Base-by-base conservation (phyloP, 1,284 basidiomycete species). In the Apiotrichum brassicae region DNA sequence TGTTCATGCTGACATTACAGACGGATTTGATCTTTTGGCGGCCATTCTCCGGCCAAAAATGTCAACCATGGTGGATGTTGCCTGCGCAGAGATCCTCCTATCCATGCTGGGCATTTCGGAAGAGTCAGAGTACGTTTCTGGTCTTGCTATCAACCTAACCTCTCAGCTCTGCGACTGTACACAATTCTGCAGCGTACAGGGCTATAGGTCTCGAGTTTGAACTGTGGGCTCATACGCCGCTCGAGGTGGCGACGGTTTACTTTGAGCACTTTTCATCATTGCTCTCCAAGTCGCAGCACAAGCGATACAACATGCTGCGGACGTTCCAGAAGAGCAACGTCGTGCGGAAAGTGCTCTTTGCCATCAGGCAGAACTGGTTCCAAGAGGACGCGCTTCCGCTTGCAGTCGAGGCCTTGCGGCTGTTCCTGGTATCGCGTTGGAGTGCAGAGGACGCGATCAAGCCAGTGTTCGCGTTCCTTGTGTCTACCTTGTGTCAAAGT, bases 181-280 rank as follows among this genome's bases (percentile, higher is more conserved):
- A 83, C 44, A 95, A 95, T 59, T 77, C 83, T 2, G 77, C 86
- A 1, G 88, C 88, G 3, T 95, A 94, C 64, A 80, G 82, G 39
- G 79, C 85, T 2, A 79, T 97, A 37, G 86, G 88, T 0, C 80
- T 97, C 3, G 89, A 95, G 64, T 88, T 95, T 59, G 84, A 90
- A 52, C 80, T 97, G 6, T 97, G 93, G 93, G 81, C 87, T 0
- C 79, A 74, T 23, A 83, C 87, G 0, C 74, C 77, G 1, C 63
- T 73, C 4, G 83, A 84, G 34, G 82, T 97, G 23, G 86, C 90
- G 63, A 76, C 76, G 3, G 78, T 82, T 16, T 85, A 92, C 63
- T 77, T 93, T 0, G 82, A 85, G 41, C 49, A 95, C 65, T 91
- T 95, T 63, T 70, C 77, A 1, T 82, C 80, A 12, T 79, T 97